Conservation (phyloP, 2,329 filamentous ascomycete genomes). For the Fusarium neocosmosporiellum region DNA sequence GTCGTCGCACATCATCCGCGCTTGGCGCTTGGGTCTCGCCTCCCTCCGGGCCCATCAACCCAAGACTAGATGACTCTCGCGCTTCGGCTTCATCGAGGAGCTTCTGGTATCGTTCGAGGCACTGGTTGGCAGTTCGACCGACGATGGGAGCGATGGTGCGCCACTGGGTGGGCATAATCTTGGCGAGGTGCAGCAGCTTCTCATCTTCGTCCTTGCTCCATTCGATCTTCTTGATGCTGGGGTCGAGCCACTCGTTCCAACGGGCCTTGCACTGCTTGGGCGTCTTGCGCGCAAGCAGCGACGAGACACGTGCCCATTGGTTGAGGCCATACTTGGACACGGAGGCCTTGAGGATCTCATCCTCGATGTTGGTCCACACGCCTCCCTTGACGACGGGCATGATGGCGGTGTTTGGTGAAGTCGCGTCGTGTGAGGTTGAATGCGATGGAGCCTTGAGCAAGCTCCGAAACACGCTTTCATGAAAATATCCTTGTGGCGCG, state of each 20-base stretch:
- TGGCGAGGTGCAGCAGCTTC: slow-evolving; percentile 94
- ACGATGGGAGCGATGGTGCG: slow-evolving; percentile 97
- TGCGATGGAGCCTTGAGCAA: slow-evolving; percentile 33
- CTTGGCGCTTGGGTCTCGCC: slow-evolving; percentile 88
- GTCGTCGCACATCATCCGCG: slow-evolving; percentile 88
- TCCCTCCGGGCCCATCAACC: slow-evolving; percentile 85
- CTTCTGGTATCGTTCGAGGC: slow-evolving; percentile 95
- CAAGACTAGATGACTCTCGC: slow-evolving; percentile 84
- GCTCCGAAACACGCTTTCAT: slow-evolving; percentile 40
- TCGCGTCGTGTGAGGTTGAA: slow-evolving; percentile 31
- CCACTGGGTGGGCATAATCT: slow-evolving; percentile 99
- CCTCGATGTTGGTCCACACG: slow-evolving; percentile 82
- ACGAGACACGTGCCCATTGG: slow-evolving; percentile 98
- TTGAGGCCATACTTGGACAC: slow-evolving; percentile 96
- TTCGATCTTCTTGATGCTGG: slow-evolving; percentile 97
- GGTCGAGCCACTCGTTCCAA: slow-evolving; percentile 99
- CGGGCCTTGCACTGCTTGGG: slow-evolving; percentile 99
- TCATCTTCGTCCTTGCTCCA: slow-evolving; percentile 99
- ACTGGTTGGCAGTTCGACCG: slow-evolving; percentile 95
- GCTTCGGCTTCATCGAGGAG: slow-evolving; percentile 95
- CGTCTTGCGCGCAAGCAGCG: slow-evolving; percentile 95
- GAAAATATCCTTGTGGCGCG: slow-evolving; percentile 46
- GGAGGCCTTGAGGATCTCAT: slow-evolving; percentile 96
- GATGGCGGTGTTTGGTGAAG: slow-evolving; percentile 41
- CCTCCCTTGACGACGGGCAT: slow-evolving; percentile 82